These are phyloP conservation scores for Myriosclerotinia duriaeana DNA, from an alignment of 2,329 filamentous ascomycete species.

Conservation along the genomic window DNA sequence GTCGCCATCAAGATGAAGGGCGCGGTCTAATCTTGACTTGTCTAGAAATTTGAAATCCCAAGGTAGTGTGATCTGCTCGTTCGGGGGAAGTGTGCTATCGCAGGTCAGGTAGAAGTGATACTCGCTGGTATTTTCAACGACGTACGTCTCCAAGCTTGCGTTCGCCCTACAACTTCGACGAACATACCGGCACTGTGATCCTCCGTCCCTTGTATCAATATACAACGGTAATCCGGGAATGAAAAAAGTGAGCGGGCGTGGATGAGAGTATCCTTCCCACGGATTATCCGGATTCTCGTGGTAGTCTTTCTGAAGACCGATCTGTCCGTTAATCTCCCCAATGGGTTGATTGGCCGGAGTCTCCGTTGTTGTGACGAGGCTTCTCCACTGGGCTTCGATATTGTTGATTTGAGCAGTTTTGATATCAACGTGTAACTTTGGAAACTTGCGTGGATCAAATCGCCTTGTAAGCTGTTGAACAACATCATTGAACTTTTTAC, in stretches of 20 bases:
- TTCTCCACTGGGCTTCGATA: slow-evolving; percentile 68
- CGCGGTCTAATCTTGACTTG: slow-evolving; percentile 54
- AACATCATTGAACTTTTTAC: slow-evolving; percentile 61
- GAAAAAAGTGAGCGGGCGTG: slow-evolving; percentile 78
- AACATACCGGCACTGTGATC: slow-evolving; percentile 83
- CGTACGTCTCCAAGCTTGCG: slow-evolving; percentile 74
- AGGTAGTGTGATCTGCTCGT: slow-evolving; percentile 62
- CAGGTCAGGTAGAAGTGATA: slow-evolving; percentile 94
- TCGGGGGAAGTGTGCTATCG: slow-evolving; percentile 67
- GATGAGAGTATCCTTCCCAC: slow-evolving; percentile 65
- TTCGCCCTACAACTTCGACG: slow-evolving; percentile 90
- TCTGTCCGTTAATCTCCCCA: slow-evolving; percentile 73
- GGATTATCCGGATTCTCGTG: slow-evolving; percentile 64
- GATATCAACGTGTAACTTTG: slow-evolving; percentile 36
- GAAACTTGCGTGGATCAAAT: slow-evolving; percentile 35
- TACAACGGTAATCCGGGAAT: slow-evolving; percentile 86
- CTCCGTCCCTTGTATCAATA: slow-evolving; percentile 87
- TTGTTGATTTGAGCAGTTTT: slow-evolving; percentile 33
- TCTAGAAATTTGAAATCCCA: slow-evolving; percentile 68
- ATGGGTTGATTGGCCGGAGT: slow-evolving; percentile 40
- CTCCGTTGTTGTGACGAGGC: slow-evolving; percentile 44
- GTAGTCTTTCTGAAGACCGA: slow-evolving; percentile 73
- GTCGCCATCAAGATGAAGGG: slow-evolving; percentile 59
- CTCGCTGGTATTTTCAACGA: slow-evolving; percentile 69
- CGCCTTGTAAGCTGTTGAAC: slow-evolving; percentile 54